phyloP scores from a whole-genome alignment of 2,329 filamentous ascomycete genomes.

The Calcarisporium arbuscula region DNA sequence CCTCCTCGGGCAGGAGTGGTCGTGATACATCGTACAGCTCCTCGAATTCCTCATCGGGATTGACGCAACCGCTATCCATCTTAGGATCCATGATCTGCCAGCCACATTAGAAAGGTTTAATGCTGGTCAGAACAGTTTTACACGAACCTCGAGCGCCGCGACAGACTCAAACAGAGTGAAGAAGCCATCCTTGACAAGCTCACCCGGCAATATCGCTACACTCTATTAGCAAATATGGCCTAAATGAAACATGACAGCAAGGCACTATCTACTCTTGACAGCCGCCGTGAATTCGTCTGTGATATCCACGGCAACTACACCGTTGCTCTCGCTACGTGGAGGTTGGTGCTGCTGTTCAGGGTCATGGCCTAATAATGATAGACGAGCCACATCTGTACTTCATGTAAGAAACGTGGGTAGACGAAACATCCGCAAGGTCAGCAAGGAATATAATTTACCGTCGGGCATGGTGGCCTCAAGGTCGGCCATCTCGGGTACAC shows the following conservation, averaged over 20 bases:
- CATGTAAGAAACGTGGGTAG: slow-evolving; percentile 18
- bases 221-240: slow-evolving; percentile 15
- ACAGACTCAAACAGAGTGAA: slow-evolving; percentile 96
- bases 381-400: slow-evolving; percentile 31
- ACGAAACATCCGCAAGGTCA: slow-evolving; percentile 1
- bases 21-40: slow-evolving; percentile 71
- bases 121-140: background rate
- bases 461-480: slow-evolving; percentile 27
- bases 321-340: slow-evolving; percentile 35
- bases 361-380: slow-evolving; percentile 32
- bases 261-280: slow-evolving; percentile 38
- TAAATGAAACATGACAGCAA: slow-evolving; percentile 4
- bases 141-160: slow-evolving; percentile 66
- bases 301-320: slow-evolving; percentile 52
- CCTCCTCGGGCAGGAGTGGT: slow-evolving; percentile 66
- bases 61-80: slow-evolving; percentile 91
- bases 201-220: slow-evolving; percentile 67
- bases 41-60: slow-evolving; percentile 73
- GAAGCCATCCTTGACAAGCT: slow-evolving; percentile 86
- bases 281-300: slow-evolving; percentile 50
- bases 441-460: slow-evolving; percentile 19
- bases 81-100: slow-evolving; percentile 96
- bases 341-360: slow-evolving; percentile 25
- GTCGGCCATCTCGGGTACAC: slow-evolving; percentile 25
- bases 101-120: too few relatives aligned